Conservation (phyloP, 129 eudicot genomes). For the Tagetes patula region DNA sequence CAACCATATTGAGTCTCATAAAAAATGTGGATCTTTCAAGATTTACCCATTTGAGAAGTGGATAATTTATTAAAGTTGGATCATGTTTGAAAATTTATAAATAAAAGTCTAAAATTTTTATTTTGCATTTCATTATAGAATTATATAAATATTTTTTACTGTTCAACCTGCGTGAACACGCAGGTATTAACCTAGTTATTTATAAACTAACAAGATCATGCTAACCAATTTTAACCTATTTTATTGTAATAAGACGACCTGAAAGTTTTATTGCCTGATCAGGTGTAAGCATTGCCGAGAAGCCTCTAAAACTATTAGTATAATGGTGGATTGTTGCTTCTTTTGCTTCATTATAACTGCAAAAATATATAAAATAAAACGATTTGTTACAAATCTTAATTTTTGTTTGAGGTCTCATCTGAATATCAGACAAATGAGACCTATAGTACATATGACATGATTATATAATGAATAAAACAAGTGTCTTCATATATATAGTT, state of each 20-base stretch:
- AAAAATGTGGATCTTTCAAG: no score
- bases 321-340: conserved; percentile 62
- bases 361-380: background rate
- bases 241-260: conserved; percentile 34
- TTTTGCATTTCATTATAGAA: no score
- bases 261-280: conserved; percentile 48
- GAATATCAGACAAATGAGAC: background rate
- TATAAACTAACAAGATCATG: background rate
- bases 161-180: no score
- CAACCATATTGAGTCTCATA: no score
- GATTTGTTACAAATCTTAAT: background rate
- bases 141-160: no score
- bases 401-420: background rate
- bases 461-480: background rate
- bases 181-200: no score
- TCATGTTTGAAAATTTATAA: no score
- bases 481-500: background rate
- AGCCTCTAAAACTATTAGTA: conserved; percentile 71
- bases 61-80: no score
- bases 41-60: no score
- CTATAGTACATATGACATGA: background rate
- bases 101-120: no score
- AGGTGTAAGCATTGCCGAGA: conserved; percentile 71
- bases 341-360: conserved; percentile 50
- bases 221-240: background rate